Conservation (phyloP, 805 yeast genomes). For the Metschnikowia cubensis region DNA sequence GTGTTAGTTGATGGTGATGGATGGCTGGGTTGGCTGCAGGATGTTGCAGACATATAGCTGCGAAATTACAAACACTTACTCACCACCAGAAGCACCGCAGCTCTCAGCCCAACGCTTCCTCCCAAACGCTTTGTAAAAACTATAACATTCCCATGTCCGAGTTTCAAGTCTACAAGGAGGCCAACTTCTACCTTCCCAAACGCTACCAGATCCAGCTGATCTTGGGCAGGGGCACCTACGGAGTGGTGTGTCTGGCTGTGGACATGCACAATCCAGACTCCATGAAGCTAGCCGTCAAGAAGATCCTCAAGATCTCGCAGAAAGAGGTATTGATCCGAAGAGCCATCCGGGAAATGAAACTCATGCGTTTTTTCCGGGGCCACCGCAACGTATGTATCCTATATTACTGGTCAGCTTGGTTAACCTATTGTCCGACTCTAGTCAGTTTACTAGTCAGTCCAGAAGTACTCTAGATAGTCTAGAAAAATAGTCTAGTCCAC, state of each 20-base stretch:
- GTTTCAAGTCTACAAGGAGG: conserved; percentile 14
- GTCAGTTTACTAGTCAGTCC: too few species aligned
- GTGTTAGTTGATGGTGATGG: not conserved
- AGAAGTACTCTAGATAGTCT: too few species aligned
- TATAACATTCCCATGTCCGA: conserved; percentile 8
- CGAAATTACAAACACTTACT: conserved; percentile 1
- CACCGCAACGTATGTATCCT: conserved; percentile 57
- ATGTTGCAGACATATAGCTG: not conserved
- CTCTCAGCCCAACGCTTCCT: too few species aligned
- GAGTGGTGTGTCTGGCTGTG: conserved; percentile 74
- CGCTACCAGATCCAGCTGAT: conserved; percentile 55
- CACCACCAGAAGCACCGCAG: not conserved
- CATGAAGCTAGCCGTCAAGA: conserved; percentile 68
- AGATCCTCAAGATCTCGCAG: conserved; percentile 65
- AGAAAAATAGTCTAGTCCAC: too few species aligned
- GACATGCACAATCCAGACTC: conserved; percentile 39
- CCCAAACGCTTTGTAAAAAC: too few species aligned
- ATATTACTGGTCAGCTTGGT: too few species aligned
- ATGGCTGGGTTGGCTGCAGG: not conserved
- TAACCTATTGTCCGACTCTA: too few species aligned
- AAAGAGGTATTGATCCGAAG: conserved; percentile 67
- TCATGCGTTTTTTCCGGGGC: conserved; percentile 80
- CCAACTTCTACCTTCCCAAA: conserved; percentile 56
- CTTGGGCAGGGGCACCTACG: conserved; percentile 84
- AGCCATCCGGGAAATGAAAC: conserved; percentile 77